Evolutionary conservation across 1,284 basidiomycete genomes (phyloP).

Genomic region (Leccinum variabile): DNA sequence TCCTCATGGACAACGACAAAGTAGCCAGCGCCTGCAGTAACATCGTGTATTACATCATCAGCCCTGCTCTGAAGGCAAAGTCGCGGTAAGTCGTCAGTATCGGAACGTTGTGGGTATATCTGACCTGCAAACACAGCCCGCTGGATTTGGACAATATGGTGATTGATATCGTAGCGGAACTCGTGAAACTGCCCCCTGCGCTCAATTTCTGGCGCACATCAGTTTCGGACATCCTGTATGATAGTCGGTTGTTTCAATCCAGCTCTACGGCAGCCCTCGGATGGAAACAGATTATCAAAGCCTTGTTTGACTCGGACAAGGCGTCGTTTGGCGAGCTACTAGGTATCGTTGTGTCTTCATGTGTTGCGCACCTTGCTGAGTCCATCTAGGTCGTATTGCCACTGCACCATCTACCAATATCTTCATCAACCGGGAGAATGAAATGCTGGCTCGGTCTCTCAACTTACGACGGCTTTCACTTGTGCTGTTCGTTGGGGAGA

Average conservation of each 20-base stretch:
- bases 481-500: slow-evolving; percentile 81
- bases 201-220: slow-evolving; percentile 85
- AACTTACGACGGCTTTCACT: slow-evolving; percentile 89
- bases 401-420: slow-evolving; percentile 92
- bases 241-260: slow-evolving; percentile 85
- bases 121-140: slow-evolving; percentile 43
- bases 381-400: slow-evolving; percentile 68
- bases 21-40: too few relatives aligned
- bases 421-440: slow-evolving; percentile 94
- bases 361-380: slow-evolving; percentile 12
- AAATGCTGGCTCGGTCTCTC: slow-evolving; percentile 86
- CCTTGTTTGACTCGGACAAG: slow-evolving; percentile 86
- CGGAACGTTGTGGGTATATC: too few relatives aligned
- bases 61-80: too few relatives aligned
- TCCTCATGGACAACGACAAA: too few relatives aligned
- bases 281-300: slow-evolving; percentile 82
- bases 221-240: slow-evolving; percentile 81
- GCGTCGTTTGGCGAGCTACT: slow-evolving; percentile 84
- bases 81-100: too few relatives aligned
- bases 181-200: slow-evolving; percentile 77
- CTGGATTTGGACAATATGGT: slow-evolving; percentile 69
- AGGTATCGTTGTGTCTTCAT: slow-evolving; percentile 45
- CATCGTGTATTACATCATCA: too few relatives aligned
- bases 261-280: slow-evolving; percentile 52
- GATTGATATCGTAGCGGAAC: slow-evolving; percentile 71